phyloP scores from a whole-genome alignment of 805 yeast genomes.

The Spathaspora gorwiae region DNA sequence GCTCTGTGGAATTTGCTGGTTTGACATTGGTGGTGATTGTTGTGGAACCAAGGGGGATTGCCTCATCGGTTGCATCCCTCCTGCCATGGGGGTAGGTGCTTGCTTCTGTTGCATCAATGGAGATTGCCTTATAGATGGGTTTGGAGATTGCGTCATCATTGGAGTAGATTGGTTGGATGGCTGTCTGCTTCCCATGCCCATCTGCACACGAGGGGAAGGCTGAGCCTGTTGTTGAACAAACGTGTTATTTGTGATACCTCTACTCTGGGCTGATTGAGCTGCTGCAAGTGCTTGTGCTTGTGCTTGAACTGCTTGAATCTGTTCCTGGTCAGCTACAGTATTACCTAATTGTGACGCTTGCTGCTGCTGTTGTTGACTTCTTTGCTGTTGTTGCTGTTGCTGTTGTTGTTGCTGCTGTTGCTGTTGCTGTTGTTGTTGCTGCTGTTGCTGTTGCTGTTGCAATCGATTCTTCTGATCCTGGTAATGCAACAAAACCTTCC shows the following conservation, averaged over 20 bases:
- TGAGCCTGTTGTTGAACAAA: constrained; percentile 8
- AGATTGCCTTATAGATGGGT: constrained; percentile 1
- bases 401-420: constrained; percentile 29
- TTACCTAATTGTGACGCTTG: constrained; percentile 17
- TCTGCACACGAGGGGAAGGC: neutral
- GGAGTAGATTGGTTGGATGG: constrained; percentile 3
- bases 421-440: too few species aligned
- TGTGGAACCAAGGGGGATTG: constrained; percentile 6
- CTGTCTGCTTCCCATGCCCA: neutral
- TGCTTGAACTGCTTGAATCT: constrained; percentile 21
- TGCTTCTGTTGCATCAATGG: constrained; percentile 6
- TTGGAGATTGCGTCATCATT: constrained; percentile 5
- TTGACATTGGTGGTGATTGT: constrained; percentile 2
- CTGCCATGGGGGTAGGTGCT: constrained; percentile 1
- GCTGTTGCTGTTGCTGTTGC: constrained; percentile 7
- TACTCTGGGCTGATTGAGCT: neutral
- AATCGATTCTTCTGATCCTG: constrained; percentile 40
- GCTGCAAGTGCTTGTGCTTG: constrained; percentile 11
- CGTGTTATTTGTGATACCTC: neutral
- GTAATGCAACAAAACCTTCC: constrained; percentile 52
- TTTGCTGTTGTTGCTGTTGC: constrained; percentile 23
- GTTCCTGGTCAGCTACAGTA: constrained; percentile 19
- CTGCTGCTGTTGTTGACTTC: constrained; percentile 20
- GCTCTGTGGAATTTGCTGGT: neutral
- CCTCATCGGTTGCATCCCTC: constrained; percentile 1